Percentiles rank a stretch among this genome's conserved stretches.
phyloP scores from a whole-genome alignment of 176 grass and related monocot genomes.

The Urochloa ruziziensis region DNA sequence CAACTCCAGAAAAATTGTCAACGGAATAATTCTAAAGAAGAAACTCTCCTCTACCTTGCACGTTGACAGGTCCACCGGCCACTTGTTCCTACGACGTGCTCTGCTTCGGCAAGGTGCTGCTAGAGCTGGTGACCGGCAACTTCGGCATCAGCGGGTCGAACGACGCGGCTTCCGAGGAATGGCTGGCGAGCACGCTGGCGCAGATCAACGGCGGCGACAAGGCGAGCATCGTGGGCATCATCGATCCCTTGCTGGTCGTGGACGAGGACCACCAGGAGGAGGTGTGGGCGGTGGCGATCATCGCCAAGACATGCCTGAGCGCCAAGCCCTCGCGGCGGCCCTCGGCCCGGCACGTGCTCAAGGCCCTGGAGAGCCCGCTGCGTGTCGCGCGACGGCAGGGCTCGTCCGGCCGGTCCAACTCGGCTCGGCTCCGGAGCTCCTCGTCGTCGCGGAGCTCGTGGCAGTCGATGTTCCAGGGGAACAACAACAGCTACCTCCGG shows the following conservation, averaged over 20 bases:
- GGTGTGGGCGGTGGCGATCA: slow-evolving; percentile 80
- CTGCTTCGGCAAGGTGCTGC: slow-evolving; percentile 91
- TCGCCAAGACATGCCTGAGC: slow-evolving; percentile 80
- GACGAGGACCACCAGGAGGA: slow-evolving; percentile 96
- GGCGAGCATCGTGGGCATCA: slow-evolving; percentile 42
- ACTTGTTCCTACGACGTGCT: slow-evolving; percentile 75
- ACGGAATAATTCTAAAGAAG: neutral
- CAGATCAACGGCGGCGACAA: slow-evolving; percentile 55
- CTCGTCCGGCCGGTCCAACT: slow-evolving; percentile 34
- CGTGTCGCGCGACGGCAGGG: slow-evolving; percentile 55
- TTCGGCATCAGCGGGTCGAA: slow-evolving; percentile 60
- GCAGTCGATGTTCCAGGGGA: slow-evolving; percentile 54
- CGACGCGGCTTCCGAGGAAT: slow-evolving; percentile 49
- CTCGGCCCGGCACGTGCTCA: slow-evolving; percentile 59
- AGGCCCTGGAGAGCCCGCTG: slow-evolving; percentile 74
- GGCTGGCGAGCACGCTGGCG: slow-evolving; percentile 45
- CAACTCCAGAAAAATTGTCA: neutral
- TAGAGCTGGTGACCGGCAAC: slow-evolving; percentile 84
- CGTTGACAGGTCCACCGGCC: slow-evolving; percentile 64
- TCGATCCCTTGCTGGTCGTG: slow-evolving; percentile 63
- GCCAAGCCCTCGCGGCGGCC: slow-evolving; percentile 67
- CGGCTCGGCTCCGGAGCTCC: slow-evolving; percentile 41
- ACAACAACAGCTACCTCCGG: slow-evolving; percentile 16
- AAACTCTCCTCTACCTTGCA: neutral
- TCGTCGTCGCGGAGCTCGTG: slow-evolving; percentile 76